These are phyloP conservation scores for Papilionanthe hybrid DNA, from an alignment of 116 monocot genomes.

Conservation along the genomic window DNA sequence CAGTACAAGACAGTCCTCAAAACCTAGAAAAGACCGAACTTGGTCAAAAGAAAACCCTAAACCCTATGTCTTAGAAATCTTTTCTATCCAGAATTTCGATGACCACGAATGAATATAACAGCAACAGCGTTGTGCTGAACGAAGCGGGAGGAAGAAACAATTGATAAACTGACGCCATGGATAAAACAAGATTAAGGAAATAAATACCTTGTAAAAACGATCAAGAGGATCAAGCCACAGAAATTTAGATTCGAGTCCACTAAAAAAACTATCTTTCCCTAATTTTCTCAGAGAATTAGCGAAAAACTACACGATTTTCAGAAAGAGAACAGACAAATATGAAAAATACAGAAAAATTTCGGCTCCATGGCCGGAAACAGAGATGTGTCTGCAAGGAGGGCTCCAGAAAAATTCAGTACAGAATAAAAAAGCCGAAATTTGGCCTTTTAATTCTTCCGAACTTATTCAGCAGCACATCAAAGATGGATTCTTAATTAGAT, in stretches of 20 bases:
- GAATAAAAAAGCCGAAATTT: not conserved
- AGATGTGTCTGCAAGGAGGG: too few relatives aligned
- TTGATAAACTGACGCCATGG: not conserved
- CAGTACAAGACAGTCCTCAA: not conserved
- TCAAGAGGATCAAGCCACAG: conserved; percentile 11
- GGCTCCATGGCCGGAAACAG: not conserved
- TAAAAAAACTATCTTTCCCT: conserved; percentile 7
- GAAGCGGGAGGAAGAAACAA: not conserved
- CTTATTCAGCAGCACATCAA: too few relatives aligned
- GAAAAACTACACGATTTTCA: conserved; percentile 17
- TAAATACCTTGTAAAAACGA: conserved; percentile 9
- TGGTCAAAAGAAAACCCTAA: conserved; percentile 17
- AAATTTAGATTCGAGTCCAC: conserved; percentile 4
- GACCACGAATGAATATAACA: not conserved
- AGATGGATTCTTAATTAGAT: not conserved
- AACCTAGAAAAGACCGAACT: not conserved
- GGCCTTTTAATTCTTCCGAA: not conserved
- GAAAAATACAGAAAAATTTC: conserved; percentile 6
- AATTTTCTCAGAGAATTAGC: conserved; percentile 12
- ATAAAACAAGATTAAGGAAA: conserved; percentile 10
- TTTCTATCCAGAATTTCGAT: not conserved
- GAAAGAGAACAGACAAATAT: conserved; percentile 2
- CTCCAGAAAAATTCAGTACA: not conserved
- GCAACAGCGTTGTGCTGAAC: conserved; percentile 18
- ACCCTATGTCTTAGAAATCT: conserved; percentile 9